Base-by-base conservation (phyloP, 2,329 filamentous ascomycete genomes). In the Scytalidium lignicola region DNA sequence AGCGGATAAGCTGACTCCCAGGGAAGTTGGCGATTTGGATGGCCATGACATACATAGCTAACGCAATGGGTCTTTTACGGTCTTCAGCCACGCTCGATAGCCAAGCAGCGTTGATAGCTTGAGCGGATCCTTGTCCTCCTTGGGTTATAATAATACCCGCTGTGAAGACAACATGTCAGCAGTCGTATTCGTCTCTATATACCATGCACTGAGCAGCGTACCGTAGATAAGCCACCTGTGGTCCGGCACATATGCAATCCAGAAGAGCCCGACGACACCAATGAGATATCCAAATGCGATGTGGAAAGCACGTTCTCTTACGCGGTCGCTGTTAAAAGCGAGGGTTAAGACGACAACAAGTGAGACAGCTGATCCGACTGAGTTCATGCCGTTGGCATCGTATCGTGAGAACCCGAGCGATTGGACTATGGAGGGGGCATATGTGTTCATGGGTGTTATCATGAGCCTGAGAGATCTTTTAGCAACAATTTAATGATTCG, bases 401-500 rank as follows among this genome's bases (percentile, higher is more conserved):
- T 59, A 51, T 5, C 55, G 55, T 29, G 44, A 55, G 46, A 61
- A 63, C 1, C 62, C 62, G 2, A 63, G 44, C 15, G 52, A 58
- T 49, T 62, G 62, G 48, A 66, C 61, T 18, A 65, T 55, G 39
- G 55, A 58, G 5, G 63, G 61, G 1, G 54, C 59, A 51, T 65
- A 65, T 0, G 59, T 62, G 8, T 56, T 51, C 4, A 52, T 58
- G 13, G 51, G 39, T 3, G 55, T 53, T 6, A 61, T 44, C 7
- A 58, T 59, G 32, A 64, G 39, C 44, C 44, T 46, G 2, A 13
- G 4, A 5, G 3, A 22, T 7, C 7, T 28, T 28, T 46, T 13
- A 46, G 29, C 6, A 10, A 15, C 26, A 5, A 17, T 13, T 7
- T 22, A 18, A 17, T 12, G 7, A 28, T 6, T 17, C 2, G 20